Base-by-base conservation (phyloP, 495 filamentous ascomycete genomes). In the Aspergillus carlsbadensis region DNA sequence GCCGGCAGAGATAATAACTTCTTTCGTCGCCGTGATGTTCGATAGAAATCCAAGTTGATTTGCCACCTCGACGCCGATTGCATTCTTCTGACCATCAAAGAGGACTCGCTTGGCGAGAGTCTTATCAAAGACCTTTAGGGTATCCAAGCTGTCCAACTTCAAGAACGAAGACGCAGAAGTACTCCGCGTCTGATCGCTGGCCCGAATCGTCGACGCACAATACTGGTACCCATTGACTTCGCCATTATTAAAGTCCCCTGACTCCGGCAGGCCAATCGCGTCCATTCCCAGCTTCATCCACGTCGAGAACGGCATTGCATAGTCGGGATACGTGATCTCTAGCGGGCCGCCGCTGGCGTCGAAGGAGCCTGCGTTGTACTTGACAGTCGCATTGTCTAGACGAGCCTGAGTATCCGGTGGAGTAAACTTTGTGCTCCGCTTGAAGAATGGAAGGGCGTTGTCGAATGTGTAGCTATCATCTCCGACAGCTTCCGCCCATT, bases 1-100 rank as follows among this genome's bases (percentile, higher is more conserved):
- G 8, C 83, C 83, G 3, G 81, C 80, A 4, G 81, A 79, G 0
- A 86, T 15, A 31, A 85, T 81, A 42, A 86, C 76, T 56, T 84
- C 82, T 45, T 73, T 75, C 0, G 42, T 65, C 0, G 82, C 80
- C 0, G 48, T 68, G 55, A 77, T 26, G 2, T 37, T 17, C 2
- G 29, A 80, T 7, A 43, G 40, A 5, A 33, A 18, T 1, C 41
- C 53, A n/a, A 36, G 40, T 11, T 57, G n/a, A 58, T 45, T 22
- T 0, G n/a, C 20, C 5, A 66, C 50, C 15, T 62, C 41, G 0
- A 68, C 59, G 1, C 62, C 65, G 6, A 37, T 51, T 0, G 69
- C 64, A 17, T 42, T 36, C 40, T 62, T 64, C 0, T 59, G 18
- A 6, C 48, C 10, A 54, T 76, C 13, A 43, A 66, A 79, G 1